A percentile compares a stretch with the other conserved stretches of the same genome.
These are phyloP conservation scores for Fusarium citri DNA, from an alignment of 2,329 filamentous ascomycete genomes.

Conservation along the genomic window DNA sequence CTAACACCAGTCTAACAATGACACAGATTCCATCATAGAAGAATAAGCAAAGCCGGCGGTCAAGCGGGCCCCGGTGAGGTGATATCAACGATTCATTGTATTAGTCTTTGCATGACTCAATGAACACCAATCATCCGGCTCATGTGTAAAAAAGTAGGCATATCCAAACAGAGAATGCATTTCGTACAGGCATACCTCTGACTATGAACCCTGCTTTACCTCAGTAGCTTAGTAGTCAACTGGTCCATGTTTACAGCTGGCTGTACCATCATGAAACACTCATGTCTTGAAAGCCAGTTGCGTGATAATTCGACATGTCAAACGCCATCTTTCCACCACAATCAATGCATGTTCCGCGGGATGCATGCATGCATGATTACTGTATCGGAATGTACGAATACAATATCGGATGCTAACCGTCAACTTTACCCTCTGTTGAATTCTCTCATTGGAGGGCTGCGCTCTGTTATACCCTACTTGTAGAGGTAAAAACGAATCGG, in stretches of 20 bases:
- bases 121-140: slow-evolving; percentile 14
- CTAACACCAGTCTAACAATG: not conserved
- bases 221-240: not conserved
- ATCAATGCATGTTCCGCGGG: slow-evolving; percentile 20
- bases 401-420: slow-evolving; percentile 27
- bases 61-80: slow-evolving; percentile 2
- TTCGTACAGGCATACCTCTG: slow-evolving; percentile 12
- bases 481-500: slow-evolving; percentile 28
- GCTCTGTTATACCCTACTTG: slow-evolving; percentile 27
- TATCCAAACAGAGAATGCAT: slow-evolving; percentile 7
- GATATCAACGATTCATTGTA: slow-evolving; percentile 20
- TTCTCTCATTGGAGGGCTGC: slow-evolving; percentile 35
- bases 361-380: slow-evolving; percentile 31
- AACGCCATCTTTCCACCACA: slow-evolving; percentile 28
- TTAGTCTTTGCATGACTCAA: slow-evolving; percentile 33
- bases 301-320: slow-evolving; percentile 33
- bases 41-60: slow-evolving; percentile 17
- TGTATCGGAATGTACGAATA: slow-evolving; percentile 24
- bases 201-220: slow-evolving; percentile 1
- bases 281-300: slow-evolving; percentile 17
- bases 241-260: slow-evolving; percentile 12
- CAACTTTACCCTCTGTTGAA: slow-evolving; percentile 15
- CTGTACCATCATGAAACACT: slow-evolving; percentile 31
- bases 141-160: slow-evolving; percentile 20
- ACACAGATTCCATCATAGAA: not conserved